Base-by-base conservation (phyloP, 106 monocot genomes). In the Dioscorea zingiberensis region DNA sequence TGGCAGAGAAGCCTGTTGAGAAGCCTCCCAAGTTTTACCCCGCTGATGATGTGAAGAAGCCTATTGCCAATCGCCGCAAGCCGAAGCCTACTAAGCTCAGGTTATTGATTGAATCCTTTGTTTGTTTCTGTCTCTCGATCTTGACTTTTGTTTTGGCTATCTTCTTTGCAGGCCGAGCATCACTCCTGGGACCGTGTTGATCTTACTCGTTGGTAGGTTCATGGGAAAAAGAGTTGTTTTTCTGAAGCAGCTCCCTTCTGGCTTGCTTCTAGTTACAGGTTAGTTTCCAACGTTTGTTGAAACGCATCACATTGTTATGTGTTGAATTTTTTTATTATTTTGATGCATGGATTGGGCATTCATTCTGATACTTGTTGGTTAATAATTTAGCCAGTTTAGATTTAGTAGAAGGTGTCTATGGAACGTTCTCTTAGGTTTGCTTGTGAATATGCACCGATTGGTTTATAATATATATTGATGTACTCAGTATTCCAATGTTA, bases 31-130 rank as follows among this genome's bases (percentile, higher is more conserved):
- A 65, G 65, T 65, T 65, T 48, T 65, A 65, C 48, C 65, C 65
- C n/a, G 65, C 65, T 55, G 93, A 93, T 29, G 88, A 93, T 29
- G 85, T 93, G 22, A 88, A 85, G 80, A 68, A 17, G 5, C 79
- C 80, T 28, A 56, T 73, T 46, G 46, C 85, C 54, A 82, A 76
- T 75, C 68, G 68, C 27, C 81, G 78, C 67, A 83, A 80, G 72
- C 69, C 62, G 25, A 93, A 85, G 49, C 85, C 77, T 12, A 88
- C 85, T 38, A 80, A 80, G 74, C 74, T 80, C 58, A 80, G 69
- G 80, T 80, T 38, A 10, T 8, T 38, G 10, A 38, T 0, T 2
- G 4, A 38, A 38, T 38, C 38, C 38, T 30, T n/a, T n/a, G n/a
- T n/a, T 38, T 38, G 38, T 38, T 38, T 1, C 38, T 38, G 1